Evolutionary conservation across 768 basidiomycete species (phyloP).

Genomic region (Amanita rubescens): DNA sequence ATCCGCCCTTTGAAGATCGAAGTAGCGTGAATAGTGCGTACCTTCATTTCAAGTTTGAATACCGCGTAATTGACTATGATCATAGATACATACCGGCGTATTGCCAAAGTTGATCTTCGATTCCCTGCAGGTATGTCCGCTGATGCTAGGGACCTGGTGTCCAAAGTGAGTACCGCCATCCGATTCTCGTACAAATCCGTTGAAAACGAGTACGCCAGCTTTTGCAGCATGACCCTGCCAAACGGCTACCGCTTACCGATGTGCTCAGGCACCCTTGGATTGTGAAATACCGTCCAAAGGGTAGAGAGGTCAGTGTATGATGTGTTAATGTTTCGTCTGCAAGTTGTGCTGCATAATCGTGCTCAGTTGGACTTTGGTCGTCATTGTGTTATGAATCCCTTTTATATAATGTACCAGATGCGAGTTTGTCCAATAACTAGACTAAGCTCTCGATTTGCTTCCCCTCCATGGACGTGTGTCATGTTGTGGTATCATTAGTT

Average conservation of each 20-base stretch:
- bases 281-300: slow-evolving; percentile 53
- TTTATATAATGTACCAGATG: neutral
- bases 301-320: slow-evolving; percentile 19
- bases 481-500: too few relatives aligned
- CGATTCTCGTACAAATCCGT: neutral
- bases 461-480: too few relatives aligned
- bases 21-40: slow-evolving; percentile 64
- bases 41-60: neutral
- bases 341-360: neutral
- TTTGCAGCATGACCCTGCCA: slow-evolving; percentile 72
- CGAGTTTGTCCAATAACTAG: too few relatives aligned
- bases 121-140: slow-evolving; percentile 52
- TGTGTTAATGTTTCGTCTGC: neutral
- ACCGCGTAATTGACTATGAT: neutral
- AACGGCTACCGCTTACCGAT: slow-evolving; percentile 65
- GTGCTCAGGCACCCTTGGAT: slow-evolving; percentile 88
- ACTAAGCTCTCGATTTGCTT: too few relatives aligned
- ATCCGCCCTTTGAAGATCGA: slow-evolving; percentile 76
- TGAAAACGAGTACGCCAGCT: slow-evolving; percentile 42
- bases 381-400: slow-evolving; percentile 10
- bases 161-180: slow-evolving; percentile 33
- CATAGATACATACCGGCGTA: slow-evolving; percentile 83
- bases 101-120: slow-evolving; percentile 76
- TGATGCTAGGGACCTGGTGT: slow-evolving; percentile 63
- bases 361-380: neutral